phyloP scores from a whole-genome alignment of 1,284 basidiomycete genomes.

The Cutaneotrichosporon sp. region DNA sequence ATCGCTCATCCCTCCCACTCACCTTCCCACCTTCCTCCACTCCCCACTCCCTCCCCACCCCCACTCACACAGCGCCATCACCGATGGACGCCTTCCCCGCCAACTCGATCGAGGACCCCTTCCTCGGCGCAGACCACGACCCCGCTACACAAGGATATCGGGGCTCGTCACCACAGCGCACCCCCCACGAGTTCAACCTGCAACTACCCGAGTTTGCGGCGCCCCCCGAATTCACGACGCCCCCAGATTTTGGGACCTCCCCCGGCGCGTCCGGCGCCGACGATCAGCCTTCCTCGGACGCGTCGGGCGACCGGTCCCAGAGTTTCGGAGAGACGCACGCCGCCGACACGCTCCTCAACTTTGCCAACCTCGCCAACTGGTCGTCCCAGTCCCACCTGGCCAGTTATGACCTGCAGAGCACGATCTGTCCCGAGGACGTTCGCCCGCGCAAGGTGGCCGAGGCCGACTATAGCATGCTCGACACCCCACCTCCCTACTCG shows the following conservation, averaged over 20 bases:
- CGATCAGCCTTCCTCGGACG: neutral
- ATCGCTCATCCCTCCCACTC: neutral
- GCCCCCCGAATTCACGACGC: too few relatives aligned
- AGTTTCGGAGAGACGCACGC: neutral
- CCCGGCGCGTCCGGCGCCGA: neutral
- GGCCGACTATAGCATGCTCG: neutral
- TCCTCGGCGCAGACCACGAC: conserved; percentile 8
- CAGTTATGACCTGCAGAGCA: neutral
- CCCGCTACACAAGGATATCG: neutral
- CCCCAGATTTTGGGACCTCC: too few relatives aligned
- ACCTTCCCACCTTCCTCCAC: neutral
- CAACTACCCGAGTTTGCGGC: neutral
- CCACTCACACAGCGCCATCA: conserved; percentile 6
- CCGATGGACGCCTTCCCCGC: conserved; percentile 14
- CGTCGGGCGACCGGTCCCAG: neutral
- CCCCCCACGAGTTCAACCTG: neutral
- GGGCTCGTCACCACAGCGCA: neutral
- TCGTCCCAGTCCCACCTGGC: neutral
- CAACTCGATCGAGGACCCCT: conserved; percentile 22
- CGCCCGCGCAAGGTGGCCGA: neutral
- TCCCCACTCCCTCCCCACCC: neutral
- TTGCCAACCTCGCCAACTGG: neutral
- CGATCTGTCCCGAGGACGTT: conserved; percentile 3
- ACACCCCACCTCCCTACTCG: neutral
- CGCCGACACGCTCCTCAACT: conserved; percentile 5